Conservation (phyloP, 2,329 filamentous ascomycete genomes). For the Diplodia mutila region DNA sequence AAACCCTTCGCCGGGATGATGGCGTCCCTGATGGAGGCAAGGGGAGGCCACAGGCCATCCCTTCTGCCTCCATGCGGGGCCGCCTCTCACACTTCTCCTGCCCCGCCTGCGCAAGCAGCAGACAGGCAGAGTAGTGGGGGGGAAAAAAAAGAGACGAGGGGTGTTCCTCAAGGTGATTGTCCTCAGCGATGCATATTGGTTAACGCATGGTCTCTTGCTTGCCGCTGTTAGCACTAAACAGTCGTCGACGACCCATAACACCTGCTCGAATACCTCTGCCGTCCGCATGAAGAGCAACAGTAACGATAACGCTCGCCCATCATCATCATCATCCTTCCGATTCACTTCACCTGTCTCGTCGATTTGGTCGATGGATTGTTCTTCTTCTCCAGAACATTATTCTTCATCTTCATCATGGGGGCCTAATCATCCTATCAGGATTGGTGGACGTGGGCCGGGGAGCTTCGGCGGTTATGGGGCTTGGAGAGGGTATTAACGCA, state of each 20-base stretch:
- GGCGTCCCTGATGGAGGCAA: too few relatives aligned
- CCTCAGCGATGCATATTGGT: background rate
- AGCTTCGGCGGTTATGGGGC: constrained; percentile 15
- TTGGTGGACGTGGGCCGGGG: constrained; percentile 18
- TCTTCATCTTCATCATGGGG: constrained; percentile 17
- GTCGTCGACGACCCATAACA: background rate
- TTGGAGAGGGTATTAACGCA: constrained; percentile 10
- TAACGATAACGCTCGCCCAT: background rate
- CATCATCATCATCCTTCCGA: background rate
- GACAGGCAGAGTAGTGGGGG: background rate
- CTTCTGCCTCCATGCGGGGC: background rate
- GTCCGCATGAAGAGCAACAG: background rate
- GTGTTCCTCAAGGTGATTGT: background rate
- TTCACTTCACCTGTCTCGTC: background rate
- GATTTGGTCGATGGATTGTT: background rate
- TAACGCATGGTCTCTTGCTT: background rate
- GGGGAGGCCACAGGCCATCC: too few relatives aligned
- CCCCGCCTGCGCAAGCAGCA: too few relatives aligned
- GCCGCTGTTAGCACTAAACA: constrained; percentile 14
- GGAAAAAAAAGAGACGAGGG: background rate
- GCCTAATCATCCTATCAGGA: constrained; percentile 14
- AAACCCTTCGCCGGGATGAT: background rate
- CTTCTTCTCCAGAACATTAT: background rate
- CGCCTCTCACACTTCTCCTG: background rate
- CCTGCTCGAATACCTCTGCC: background rate